Base-by-base conservation (phyloP, 495 filamentous ascomycete species). In the Cercophora newfieldiana region DNA sequence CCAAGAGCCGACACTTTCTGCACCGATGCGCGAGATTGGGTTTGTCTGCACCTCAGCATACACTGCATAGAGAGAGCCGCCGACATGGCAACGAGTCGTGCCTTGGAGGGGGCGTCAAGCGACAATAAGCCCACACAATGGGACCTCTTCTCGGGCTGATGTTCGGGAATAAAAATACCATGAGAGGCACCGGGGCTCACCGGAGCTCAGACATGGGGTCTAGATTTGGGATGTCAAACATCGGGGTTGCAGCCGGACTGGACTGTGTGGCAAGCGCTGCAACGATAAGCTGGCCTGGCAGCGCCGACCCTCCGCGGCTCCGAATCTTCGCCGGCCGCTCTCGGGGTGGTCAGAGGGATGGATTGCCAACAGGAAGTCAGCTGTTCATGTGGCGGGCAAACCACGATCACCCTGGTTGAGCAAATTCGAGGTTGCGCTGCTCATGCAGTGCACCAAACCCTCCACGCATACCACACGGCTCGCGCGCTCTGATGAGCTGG, bases 351-450 rank as follows among this genome's bases (percentile, higher is more conserved):
- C 25, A n/a, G n/a, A n/a, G n/a, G n/a, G 50, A 53, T 22, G 50
- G 58, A 60, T 47, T 48, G 21, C 58, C 58, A 22, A 21, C 33
- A 30, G 30, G 55, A 12, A 16, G 24, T 29, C 58, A 48, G 58
- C 58, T 48, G 30, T 60, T n/a, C 58, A 48, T 60, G 58, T 33
- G 58, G 58, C 58, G n/a, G 21, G 30, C 19, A 60, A 29, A 58
- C 58, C 30, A 48, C 58, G 58, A 60, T 60, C 29, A 60, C 28
- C 58, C 58, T 21, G 58, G 58, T 19, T 60, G 21, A 33, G 48
- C 18, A 19, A 14, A 47, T 47, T 55, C 26, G 51, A 24, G 21
- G 51, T 55, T 48, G 21, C 31, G 21, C 33, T 60, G 58, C 30
- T 60, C n/a, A 7, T 21, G 31, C 22, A 7, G 33, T 48, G 31